These are phyloP conservation scores for Neurospora sp. DNA, from an alignment of 495 filamentous ascomycete species.

Conservation along the genomic window DNA sequence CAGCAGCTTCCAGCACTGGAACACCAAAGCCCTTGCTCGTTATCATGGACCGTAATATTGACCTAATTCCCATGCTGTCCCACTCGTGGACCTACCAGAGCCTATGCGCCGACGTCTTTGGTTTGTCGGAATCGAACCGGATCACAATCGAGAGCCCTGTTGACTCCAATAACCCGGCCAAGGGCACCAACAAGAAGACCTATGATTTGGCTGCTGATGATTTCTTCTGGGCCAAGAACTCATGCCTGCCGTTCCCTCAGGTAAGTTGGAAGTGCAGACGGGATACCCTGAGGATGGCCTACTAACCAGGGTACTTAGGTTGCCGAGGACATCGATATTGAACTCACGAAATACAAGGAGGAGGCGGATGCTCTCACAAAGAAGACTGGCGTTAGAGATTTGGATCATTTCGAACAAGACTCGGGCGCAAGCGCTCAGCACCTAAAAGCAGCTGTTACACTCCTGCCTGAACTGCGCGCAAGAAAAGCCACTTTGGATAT, in stretches of 20 bases:
- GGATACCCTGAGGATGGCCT: neutral
- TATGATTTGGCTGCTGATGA: slow-evolving; percentile 89
- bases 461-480: slow-evolving; percentile 84
- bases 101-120: slow-evolving; percentile 83
- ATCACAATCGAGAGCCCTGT: slow-evolving; percentile 80
- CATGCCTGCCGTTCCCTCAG: slow-evolving; percentile 86
- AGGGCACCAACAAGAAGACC: slow-evolving; percentile 63
- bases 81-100: slow-evolving; percentile 99
- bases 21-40: slow-evolving; percentile 74
- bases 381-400: slow-evolving; percentile 84
- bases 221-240: slow-evolving; percentile 96
- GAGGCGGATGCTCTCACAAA: slow-evolving; percentile 90
- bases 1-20: slow-evolving; percentile 27
- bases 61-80: slow-evolving; percentile 95
- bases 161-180: slow-evolving; percentile 64
- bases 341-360: slow-evolving; percentile 89
- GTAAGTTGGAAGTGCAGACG: slow-evolving; percentile 33
- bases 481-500: slow-evolving; percentile 88
- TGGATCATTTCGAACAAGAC: slow-evolving; percentile 90
- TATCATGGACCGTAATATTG: slow-evolving; percentile 88
- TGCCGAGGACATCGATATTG: slow-evolving; percentile 44
- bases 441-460: slow-evolving; percentile 88
- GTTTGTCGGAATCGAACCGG: slow-evolving; percentile 56
- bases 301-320: slow-evolving; percentile 5
- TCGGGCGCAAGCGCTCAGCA: slow-evolving; percentile 82